A percentile compares a stretch with the other conserved stretches of the same genome.
These are phyloP conservation scores for Penstemon davidsonii DNA, from an alignment of 257 asterid species.

Conservation along the genomic window DNA sequence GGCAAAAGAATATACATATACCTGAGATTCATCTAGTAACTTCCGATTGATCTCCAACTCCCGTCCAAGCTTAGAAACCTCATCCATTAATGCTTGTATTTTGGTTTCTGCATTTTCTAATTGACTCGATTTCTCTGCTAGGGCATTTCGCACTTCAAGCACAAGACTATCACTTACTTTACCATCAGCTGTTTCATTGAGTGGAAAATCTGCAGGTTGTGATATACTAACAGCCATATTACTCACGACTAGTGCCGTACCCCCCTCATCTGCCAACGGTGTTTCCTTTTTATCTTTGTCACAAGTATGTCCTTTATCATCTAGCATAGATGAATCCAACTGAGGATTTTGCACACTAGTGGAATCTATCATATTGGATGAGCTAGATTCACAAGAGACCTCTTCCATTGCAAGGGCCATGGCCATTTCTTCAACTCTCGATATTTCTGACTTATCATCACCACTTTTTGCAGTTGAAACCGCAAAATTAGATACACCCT, in stretches of 20 bases:
- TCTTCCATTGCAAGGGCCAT: no score
- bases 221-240: conserved; percentile 83
- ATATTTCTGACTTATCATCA: no score
- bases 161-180: conserved; percentile 42
- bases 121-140: conserved; percentile 61
- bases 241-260: conserved; percentile 50
- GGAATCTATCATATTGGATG: conserved; percentile 69
- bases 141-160: conserved; percentile 51
- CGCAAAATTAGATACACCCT: conserved; percentile 43
- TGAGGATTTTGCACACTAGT: conserved; percentile 57
- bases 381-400: no score
- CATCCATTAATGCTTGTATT: conserved; percentile 53
- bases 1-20: conserved; percentile 31
- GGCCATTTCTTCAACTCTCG: no score
- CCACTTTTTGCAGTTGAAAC: conserved; percentile 16
- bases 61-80: conserved; percentile 61
- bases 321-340: conserved; percentile 88
- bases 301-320: conserved; percentile 53
- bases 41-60: conserved; percentile 75
- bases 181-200: conserved; percentile 40
- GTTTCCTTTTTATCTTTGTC: conserved; percentile 58
- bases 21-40: conserved; percentile 98
- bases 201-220: conserved; percentile 46
- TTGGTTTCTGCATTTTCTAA: conserved; percentile 63
- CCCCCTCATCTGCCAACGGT: conserved; percentile 45